A percentile compares a stretch with the other conserved stretches of the same genome.
These are phyloP conservation scores for Mycena sanguinolenta DNA, from an alignment of 768 basidiomycete species.

Conservation along the genomic window DNA sequence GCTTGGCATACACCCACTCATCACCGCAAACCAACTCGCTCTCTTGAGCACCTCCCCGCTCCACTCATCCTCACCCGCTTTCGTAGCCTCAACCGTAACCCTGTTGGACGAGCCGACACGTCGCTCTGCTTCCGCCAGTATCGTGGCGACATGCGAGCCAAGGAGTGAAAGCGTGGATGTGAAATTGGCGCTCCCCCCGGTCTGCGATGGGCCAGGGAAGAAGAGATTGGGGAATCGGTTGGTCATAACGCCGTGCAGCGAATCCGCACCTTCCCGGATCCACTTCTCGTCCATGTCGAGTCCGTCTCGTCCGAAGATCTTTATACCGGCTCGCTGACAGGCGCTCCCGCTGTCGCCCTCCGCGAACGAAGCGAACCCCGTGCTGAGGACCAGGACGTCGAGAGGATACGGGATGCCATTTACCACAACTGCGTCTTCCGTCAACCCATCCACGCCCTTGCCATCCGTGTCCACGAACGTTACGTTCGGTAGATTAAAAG, in stretches of 20 bases:
- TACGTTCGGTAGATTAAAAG: slow-evolving; percentile 35
- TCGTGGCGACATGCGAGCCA: slow-evolving; percentile 22
- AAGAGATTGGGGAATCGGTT: slow-evolving; percentile 37
- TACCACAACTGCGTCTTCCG: slow-evolving; percentile 11
- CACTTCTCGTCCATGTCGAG: slow-evolving; percentile 28
- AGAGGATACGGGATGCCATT: slow-evolving; percentile 23
- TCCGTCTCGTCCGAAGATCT: slow-evolving; percentile 20
- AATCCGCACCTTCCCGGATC: slow-evolving; percentile 7
- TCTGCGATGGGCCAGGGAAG: slow-evolving; percentile 21
- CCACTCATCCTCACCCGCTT: slow-evolving; percentile 25
- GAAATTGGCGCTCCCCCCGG: slow-evolving; percentile 22
- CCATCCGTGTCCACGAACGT: slow-evolving; percentile 39
- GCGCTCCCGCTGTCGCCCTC: slow-evolving; percentile 10
- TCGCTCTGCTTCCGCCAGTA: slow-evolving; percentile 10
- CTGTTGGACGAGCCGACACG: background rate
- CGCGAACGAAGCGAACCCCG: slow-evolving; percentile 14
- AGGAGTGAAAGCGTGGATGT: slow-evolving; percentile 6
- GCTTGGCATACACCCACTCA: slow-evolving; percentile 27
- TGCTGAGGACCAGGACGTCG: slow-evolving; percentile 32
- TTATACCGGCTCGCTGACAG: background rate
- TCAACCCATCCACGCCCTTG: slow-evolving; percentile 25
- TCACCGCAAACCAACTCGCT: slow-evolving; percentile 14
- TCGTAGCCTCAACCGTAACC: slow-evolving; percentile 19
- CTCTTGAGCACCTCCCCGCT: slow-evolving; percentile 7
- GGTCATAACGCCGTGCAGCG: slow-evolving; percentile 33